Base-by-base conservation (phyloP, 805 yeast genomes). In the Barnettozyma populi region DNA sequence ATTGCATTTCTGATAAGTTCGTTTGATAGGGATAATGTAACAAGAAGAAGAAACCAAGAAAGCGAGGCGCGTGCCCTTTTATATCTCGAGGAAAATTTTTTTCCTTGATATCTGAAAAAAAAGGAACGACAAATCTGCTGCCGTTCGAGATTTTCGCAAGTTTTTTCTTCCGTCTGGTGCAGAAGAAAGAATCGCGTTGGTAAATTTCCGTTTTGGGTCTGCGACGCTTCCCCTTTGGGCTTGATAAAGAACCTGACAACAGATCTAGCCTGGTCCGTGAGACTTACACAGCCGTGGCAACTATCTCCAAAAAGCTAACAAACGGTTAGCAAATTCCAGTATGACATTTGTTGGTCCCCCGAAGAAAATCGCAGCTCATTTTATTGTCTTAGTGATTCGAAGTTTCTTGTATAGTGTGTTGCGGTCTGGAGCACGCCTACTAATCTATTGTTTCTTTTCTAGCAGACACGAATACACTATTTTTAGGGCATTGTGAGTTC, bases 1-100 rank as follows among this genome's bases (percentile, higher is more conserved):
- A 80, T 80, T 84, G 88, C 90, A 84, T 84, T 76, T 44, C 46
- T 36, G 27, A 21, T 50, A 45, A 50, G 49, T 43, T 42, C 50
- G 47, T 51, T 36, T 44, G 37, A 11, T 45, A 41, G 40, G 44
- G 40, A 32, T 44, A 45, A 21, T 43, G 24, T 25, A 20, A 7
- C 7, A 2, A 37, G 31, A 35, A 32, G 32, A 11, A 36, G 43
- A 36, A 41, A 11, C 21, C n/a, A 34, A 39, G 32, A 38, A 37
- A 29, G 36, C 19, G 39, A 20, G 31, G 18, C 24, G 18, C 7
- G 19, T 20, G 16, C 40, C n/a, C 47, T 42, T 32, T 48, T 48
- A 46, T 45, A 36, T 25, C 13, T 36, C 23, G 14, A n/a, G 24
- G 13, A 29, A 40, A 45, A 34, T 21, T 11, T 37, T 36, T 37